These are phyloP conservation scores for Phytophthora colocasiae DNA, from an alignment of 352 stramenopile genomes.

Conservation along the genomic window DNA sequence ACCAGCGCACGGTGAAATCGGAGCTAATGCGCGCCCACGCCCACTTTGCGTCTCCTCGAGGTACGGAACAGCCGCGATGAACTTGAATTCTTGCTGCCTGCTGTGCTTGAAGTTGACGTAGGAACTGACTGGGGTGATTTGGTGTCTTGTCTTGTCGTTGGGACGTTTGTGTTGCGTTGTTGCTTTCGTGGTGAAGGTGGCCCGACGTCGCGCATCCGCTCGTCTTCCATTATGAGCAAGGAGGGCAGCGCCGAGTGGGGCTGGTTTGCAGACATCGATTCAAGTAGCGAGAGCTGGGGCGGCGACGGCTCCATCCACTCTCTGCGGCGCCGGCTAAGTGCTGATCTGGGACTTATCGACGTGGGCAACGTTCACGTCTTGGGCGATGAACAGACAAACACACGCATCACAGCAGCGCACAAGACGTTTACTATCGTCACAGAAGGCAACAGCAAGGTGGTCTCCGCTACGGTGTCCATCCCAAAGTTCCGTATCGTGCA, in stretches of 20 bases:
- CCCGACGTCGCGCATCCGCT: slow-evolving; percentile 55
- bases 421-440: slow-evolving; percentile 86
- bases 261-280: slow-evolving; percentile 91
- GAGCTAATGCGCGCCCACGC: slow-evolving; percentile 80
- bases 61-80: slow-evolving; percentile 33
- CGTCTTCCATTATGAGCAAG: slow-evolving; percentile 76
- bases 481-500: slow-evolving; percentile 91
- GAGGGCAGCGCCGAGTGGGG: slow-evolving; percentile 87
- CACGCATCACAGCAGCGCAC: slow-evolving; percentile 82
- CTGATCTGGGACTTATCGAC: slow-evolving; percentile 77
- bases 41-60: slow-evolving; percentile 78
- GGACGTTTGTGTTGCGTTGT: slow-evolving; percentile 32
- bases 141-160: slow-evolving; percentile 38
- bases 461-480: slow-evolving; percentile 82
- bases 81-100: slow-evolving; percentile 29
- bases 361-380: slow-evolving; percentile 74
- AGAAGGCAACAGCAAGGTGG: slow-evolving; percentile 82
- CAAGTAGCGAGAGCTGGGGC: slow-evolving; percentile 83
- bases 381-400: slow-evolving; percentile 86
- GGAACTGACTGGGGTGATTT: slow-evolving; percentile 42
- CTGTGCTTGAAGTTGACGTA: slow-evolving; percentile 34
- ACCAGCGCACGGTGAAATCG: slow-evolving; percentile 78
- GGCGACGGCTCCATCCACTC: slow-evolving; percentile 72
- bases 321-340: slow-evolving; percentile 69
- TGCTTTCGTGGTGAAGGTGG: slow-evolving; percentile 39